Conservation (phyloP, 225 moss, liverwort and hornwort species). For the Marchantia polymorpha region DNA sequence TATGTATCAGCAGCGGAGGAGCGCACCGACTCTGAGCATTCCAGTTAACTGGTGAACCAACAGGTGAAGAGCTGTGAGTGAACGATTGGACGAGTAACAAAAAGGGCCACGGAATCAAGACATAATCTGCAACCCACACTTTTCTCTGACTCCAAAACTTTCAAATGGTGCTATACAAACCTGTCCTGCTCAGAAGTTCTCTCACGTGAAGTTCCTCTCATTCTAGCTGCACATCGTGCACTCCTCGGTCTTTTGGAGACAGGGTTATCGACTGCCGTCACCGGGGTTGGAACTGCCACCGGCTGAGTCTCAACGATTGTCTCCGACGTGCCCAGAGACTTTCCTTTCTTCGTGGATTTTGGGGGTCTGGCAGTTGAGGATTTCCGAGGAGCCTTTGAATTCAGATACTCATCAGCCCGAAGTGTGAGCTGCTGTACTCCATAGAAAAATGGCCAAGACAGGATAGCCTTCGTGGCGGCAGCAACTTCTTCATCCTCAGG, state of each 20-base stretch:
- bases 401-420: slow-evolving; percentile 2
- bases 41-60: neutral
- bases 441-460: slow-evolving; percentile 34
- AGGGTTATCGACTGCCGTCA: neutral
- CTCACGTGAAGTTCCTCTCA: neutral
- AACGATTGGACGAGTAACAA: neutral
- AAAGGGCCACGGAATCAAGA: neutral
- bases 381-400: slow-evolving; percentile 9
- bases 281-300: neutral
- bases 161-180: neutral
- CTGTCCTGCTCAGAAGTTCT: slow-evolving; percentile 3
- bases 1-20: neutral
- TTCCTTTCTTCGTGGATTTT: neutral
- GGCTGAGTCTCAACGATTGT: neutral
- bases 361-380: neutral
- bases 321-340: neutral
- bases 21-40: neutral
- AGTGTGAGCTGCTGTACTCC: slow-evolving; percentile 30
- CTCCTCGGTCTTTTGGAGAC: slow-evolving; percentile 14
- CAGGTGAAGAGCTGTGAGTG: neutral
- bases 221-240: neutral
- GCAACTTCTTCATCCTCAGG: slow-evolving; percentile 33
- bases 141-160: neutral
- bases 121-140: neutral
- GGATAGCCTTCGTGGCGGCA: slow-evolving; percentile 29